Base-by-base conservation (phyloP, 768 basidiomycete species). In the Pulveroboletus ravenelii region DNA sequence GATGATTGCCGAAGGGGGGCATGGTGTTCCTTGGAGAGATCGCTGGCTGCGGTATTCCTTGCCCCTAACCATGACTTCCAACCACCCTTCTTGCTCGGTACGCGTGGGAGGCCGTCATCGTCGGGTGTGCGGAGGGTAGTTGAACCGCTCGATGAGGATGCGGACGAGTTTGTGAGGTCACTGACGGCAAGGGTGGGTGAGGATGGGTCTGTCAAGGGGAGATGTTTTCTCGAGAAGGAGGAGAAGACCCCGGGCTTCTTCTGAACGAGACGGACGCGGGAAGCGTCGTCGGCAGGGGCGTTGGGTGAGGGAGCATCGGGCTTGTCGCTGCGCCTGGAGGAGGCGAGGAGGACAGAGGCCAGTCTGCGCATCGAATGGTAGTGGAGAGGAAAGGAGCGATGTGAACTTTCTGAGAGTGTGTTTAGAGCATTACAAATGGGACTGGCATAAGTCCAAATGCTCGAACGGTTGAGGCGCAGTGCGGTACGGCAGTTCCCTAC, bases 101-200 rank as follows among this genome's bases (percentile, higher is more conserved):
- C 65, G 66, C 59, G 63, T 55, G 65, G 53, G 62, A 62, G 53
- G 63, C 61, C 51, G 54, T 81, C 79, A 47, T 85, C 84, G 60
- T 80, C 81, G 40, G 84, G 82, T 7, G 83, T 84, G 49, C 75
- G 81, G 34, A 81, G 64, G 52, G 64, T 66, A 51, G 72, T 70
- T 18, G 78, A 81, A 27, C 75, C 77, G 36, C 78, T 81, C 37
- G 78, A 80, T 30, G 76, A 78, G n/a, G 84, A 86, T 6, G 84
- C 83, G 10, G 79, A 75, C 5, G 83, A 83, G 43, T 73, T 70
- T 13, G 72, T 68, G 40, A 69, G 72, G 62, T 77, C 58, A 30
- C 54, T 56, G 41, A 60, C 51, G 25, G 63, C 47, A 45, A 70
- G 59, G 31, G 58, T 52, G 25, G 61, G 39, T 4, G 59, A 53